A percentile compares a stretch with the other conserved stretches of the same genome.
phyloP scores from a whole-genome alignment of 805 yeast species.

The Wickerhamia fluorescens region DNA sequence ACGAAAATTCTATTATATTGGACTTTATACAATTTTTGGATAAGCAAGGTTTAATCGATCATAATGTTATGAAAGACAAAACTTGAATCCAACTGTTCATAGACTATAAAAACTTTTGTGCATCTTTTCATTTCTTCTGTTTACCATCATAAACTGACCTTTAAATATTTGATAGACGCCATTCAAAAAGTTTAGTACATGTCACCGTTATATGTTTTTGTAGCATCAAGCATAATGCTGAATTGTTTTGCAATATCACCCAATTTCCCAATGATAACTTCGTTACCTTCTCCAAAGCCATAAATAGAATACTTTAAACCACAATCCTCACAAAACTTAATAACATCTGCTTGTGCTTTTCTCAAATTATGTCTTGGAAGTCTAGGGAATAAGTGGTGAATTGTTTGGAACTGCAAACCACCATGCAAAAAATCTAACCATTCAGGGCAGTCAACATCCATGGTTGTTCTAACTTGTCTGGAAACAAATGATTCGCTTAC shows the following conservation, averaged over 20 bases:
- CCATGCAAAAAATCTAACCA: slow-evolving; percentile 92
- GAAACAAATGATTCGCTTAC: slow-evolving; percentile 70
- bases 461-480: slow-evolving; percentile 81
- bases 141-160: too few relatives aligned
- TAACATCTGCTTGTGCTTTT: slow-evolving; percentile 61
- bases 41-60: slow-evolving; percentile 20
- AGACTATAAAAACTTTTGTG: too few relatives aligned
- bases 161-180: background rate
- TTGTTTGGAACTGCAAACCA: slow-evolving; percentile 86
- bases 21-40: slow-evolving; percentile 34
- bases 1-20: slow-evolving; percentile 34
- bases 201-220: slow-evolving; percentile 54
- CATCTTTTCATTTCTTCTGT: too few relatives aligned
- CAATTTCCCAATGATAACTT: slow-evolving; percentile 58
- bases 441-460: slow-evolving; percentile 92
- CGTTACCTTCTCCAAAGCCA: slow-evolving; percentile 77
- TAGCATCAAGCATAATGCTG: slow-evolving; percentile 64
- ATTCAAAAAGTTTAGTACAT: slow-evolving; percentile 12
- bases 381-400: slow-evolving; percentile 86
- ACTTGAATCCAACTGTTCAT: slow-evolving; percentile 2
- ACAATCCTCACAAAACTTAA: slow-evolving; percentile 66
- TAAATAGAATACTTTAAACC: slow-evolving; percentile 79
- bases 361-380: slow-evolving; percentile 85
- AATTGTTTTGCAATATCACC: slow-evolving; percentile 79
- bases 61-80: slow-evolving; percentile 11